Conservation (phyloP, 1,284 basidiomycete genomes). For the Pholiota adiposa region DNA sequence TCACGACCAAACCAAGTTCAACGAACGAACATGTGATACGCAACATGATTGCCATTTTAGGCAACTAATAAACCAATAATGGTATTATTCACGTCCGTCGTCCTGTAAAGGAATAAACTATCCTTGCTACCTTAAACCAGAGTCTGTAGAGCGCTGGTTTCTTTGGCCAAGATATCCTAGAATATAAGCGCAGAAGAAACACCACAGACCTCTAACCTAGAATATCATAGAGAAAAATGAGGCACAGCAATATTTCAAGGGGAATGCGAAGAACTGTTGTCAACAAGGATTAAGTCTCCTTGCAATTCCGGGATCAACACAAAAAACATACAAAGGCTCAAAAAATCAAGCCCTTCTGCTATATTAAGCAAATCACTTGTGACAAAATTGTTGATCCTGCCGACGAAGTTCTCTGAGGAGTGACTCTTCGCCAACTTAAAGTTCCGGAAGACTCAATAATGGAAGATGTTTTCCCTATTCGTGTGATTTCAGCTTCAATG, state of each 20-base stretch:
- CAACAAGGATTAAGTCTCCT: background rate
- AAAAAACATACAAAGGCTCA: constrained; percentile 27
- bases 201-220: constrained; percentile 34
- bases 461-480: background rate
- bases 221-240: constrained; percentile 27
- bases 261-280: constrained; percentile 31
- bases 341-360: constrained; percentile 40
- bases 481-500: background rate
- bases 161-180: too few relatives aligned
- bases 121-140: too few relatives aligned
- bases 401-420: constrained; percentile 13
- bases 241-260: constrained; percentile 36
- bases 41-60: too few relatives aligned
- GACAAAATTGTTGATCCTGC: constrained; percentile 35
- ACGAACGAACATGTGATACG: too few relatives aligned
- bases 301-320: too few relatives aligned
- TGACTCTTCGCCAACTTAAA: background rate
- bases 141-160: too few relatives aligned
- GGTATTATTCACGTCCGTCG: too few relatives aligned
- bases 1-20: too few relatives aligned
- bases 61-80: too few relatives aligned
- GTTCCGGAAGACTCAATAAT: background rate
- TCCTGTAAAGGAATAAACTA: too few relatives aligned
- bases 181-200: too few relatives aligned
- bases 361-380: constrained; percentile 48